Base-by-base conservation (phyloP, 495 filamentous ascomycete species). In the Xylaria acuta region DNA sequence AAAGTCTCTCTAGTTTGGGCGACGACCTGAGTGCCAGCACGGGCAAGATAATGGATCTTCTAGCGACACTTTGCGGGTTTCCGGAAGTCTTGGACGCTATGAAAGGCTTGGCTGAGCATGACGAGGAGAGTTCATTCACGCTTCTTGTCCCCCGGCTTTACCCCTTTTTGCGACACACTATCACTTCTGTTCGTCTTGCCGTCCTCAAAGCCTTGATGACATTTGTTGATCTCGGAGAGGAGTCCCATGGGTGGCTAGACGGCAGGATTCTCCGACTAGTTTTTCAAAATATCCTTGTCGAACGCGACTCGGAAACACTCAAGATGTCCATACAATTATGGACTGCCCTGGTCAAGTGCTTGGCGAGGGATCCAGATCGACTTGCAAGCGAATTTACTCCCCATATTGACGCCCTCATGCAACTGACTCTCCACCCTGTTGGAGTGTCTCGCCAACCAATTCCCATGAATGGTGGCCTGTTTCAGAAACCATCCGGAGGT, bases 11-110 rank as follows among this genome's bases (percentile, higher is more conserved):
- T 8, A 95, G 97, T 77, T 83, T 99, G 9, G 94, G 95, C 72
- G 96, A 99, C 79, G 96, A 99, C 80, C 86, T 99, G 18, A 97
- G 94, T 80, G 97, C 96, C 7, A 98, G 95, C 81, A 99, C 96
- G 30, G 96, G 96, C 38, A 95, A 92, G 64, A 95, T 99, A 53
- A 99, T 99, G 96, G 96, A 99, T 77, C 87, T 99, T 36, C 85
- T 99, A 30, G 97, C 96, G 32, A 98, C 94, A 75, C 89, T 99
- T 41, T 99, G 97, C 82, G 92, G 94, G 71, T 99, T 97, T 84
- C 92, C 92, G 3, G 88, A 97, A 82, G 96, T 98, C 34, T 83
- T 99, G 68, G 90, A 95, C 73, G 92, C 96, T 22, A 99, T 99
- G 96, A 97, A 95, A 80, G 81, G 85, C 47, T 97, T 97, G 70